phyloP scores from a whole-genome alignment of 192 early-diverging fungal species.

The Kappamyces sp. region DNA sequence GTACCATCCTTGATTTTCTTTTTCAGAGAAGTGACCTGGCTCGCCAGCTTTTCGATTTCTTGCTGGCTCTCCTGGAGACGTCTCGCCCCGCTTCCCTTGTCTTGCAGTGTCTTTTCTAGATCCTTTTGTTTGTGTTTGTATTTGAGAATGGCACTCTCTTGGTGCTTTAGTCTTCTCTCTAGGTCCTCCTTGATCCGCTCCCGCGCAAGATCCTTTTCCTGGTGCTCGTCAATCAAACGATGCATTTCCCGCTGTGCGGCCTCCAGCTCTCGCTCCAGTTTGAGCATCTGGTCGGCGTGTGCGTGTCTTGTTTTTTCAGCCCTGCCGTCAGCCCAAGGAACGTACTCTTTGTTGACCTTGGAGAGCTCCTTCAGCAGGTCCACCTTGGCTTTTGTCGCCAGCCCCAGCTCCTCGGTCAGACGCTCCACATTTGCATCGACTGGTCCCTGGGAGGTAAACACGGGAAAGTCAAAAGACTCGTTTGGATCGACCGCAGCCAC shows the following conservation, averaged over 20 bases:
- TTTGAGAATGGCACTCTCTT: constrained; percentile 33
- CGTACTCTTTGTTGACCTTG: constrained; percentile 36
- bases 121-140: constrained; percentile 37
- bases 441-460: too few species aligned
- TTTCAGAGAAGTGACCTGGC: constrained; percentile 21
- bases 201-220: constrained; percentile 25
- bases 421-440: background rate
- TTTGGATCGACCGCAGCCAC: background rate
- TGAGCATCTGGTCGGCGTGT: constrained; percentile 21
- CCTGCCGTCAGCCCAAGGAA: constrained; percentile 17
- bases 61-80: constrained; percentile 21
- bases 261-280: constrained; percentile 36
- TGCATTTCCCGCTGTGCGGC: constrained; percentile 18
- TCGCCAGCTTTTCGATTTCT: constrained; percentile 35
- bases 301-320: constrained; percentile 33
- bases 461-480: background rate
- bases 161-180: constrained; percentile 33
- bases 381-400: constrained; percentile 34
- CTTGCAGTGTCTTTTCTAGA: constrained; percentile 26
- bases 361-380: constrained; percentile 36
- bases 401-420: constrained; percentile 20
- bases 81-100: constrained; percentile 27
- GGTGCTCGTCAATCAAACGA: constrained; percentile 17
- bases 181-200: constrained; percentile 41
- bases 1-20: constrained; percentile 47